Percentiles rank a stretch among this genome's conserved stretches.
phyloP scores from a whole-genome alignment of 2,329 filamentous ascomycete species.

The Nigrograna mackinnonii region DNA sequence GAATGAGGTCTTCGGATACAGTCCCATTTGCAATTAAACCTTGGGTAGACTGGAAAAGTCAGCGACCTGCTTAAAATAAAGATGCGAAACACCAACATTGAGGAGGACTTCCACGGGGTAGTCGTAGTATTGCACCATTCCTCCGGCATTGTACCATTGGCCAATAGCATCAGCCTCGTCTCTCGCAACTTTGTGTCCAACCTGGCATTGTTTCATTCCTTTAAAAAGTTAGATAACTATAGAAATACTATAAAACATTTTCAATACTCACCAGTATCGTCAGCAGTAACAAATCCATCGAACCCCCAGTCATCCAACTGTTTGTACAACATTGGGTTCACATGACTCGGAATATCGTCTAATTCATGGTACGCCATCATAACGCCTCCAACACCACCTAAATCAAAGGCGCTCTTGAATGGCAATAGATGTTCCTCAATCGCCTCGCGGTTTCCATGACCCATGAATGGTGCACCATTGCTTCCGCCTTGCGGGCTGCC shows the following conservation, averaged over 20 bases:
- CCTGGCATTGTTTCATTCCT: slow-evolving; percentile 28
- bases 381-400: slow-evolving; percentile 47
- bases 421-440: slow-evolving; percentile 48
- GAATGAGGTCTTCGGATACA: slow-evolving; percentile 38
- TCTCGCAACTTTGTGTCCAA: slow-evolving; percentile 41
- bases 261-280: slow-evolving; percentile 42
- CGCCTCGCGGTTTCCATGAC: slow-evolving; percentile 48
- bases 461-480: slow-evolving; percentile 50
- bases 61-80: slow-evolving; percentile 10
- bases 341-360: slow-evolving; percentile 45
- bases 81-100: slow-evolving; percentile 20
- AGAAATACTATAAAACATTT: not conserved
- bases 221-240: not conserved
- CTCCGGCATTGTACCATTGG: slow-evolving; percentile 51
- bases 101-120: slow-evolving; percentile 45
- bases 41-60: too few species aligned
- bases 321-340: slow-evolving; percentile 45
- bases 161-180: slow-evolving; percentile 44
- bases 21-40: slow-evolving; percentile 42
- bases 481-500: slow-evolving; percentile 47
- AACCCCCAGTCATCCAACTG: slow-evolving; percentile 46
- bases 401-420: slow-evolving; percentile 48
- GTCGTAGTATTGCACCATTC: slow-evolving; percentile 53
- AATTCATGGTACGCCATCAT: slow-evolving; percentile 53
- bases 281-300: slow-evolving; percentile 47